Evolutionary conservation across 228 moss, liverwort and hornwort species (phyloP), one percentile per base, ranked within the genome.

Genomic region (Sphagnum magellanicum): DNA sequence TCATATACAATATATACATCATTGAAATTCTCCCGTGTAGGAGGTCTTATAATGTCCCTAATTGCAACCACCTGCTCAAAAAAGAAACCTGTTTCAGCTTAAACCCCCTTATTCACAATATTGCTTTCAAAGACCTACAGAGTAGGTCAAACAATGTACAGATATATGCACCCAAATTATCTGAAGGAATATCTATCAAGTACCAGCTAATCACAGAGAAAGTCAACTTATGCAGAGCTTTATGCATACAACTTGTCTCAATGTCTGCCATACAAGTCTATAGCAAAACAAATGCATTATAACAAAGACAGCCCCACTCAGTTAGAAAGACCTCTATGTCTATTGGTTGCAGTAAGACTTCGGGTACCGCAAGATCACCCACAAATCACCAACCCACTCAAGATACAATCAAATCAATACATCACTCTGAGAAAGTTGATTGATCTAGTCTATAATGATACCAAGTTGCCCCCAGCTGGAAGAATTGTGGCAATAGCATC

Each of bases 1-100:
- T 93, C 97, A 69, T 84, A 88, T 5, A 93, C 97, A 64, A 93
- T 88, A 75, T 97, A 97, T 4, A 88, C 97, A 78, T 97, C 93
- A 68, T 93, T 90, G 74, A 91, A 97, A 58, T 88, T 83, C 72
- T 93, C 91, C 47, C 93, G 81, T 48, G 77, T 79, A 10, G 97
- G 97, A 57, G 97, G 97, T 5, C 91, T 83, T 66, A 97, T 88
- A 71, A 97, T 90, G 72, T 97, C 97, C 73, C 66, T 80, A 69
- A 97, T 97, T 69, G 83, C 67, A 74, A 97, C 81, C 57, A 96
- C 87, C 96, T 96, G 81, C 8, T 49, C 32, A 32, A 32, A 32
- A 32, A 32, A 32, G 32, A 32, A 32, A 32, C 32, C 32, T 32
- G 32, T 32, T 32, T 32, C 49, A 6, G 47, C 51, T 13, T 14